These are phyloP conservation scores for Yamadazyma sp. DNA, from an alignment of 805 yeast species.

Conservation along the genomic window DNA sequence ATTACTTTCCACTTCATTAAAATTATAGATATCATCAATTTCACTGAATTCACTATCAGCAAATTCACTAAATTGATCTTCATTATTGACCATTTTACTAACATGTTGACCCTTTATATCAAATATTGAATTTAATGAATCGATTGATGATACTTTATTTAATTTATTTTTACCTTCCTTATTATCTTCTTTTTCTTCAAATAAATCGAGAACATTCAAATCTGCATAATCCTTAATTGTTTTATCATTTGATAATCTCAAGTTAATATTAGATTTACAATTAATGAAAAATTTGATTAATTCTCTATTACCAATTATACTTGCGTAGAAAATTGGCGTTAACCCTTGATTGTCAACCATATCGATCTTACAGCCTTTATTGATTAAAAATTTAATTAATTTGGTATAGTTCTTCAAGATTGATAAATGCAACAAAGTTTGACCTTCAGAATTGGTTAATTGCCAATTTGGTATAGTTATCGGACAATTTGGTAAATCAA, in stretches of 20 bases:
- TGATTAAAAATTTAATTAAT: slow-evolving; percentile 61
- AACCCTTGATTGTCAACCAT: slow-evolving; percentile 74
- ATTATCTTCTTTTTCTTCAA: slow-evolving; percentile 17
- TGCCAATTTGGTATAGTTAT: slow-evolving; percentile 71
- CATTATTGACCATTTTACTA: slow-evolving; percentile 34
- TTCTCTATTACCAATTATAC: slow-evolving; percentile 68
- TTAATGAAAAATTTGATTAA: slow-evolving; percentile 59
- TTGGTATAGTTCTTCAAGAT: slow-evolving; percentile 67
- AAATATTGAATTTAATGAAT: slow-evolving; percentile 39
- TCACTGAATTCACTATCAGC: slow-evolving; percentile 26
- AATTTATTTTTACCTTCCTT: slow-evolving; percentile 13
- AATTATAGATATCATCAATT: slow-evolving; percentile 15
- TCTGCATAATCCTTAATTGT: slow-evolving; percentile 42
- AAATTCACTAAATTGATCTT: slow-evolving; percentile 28
- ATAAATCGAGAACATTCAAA: slow-evolving; percentile 42
- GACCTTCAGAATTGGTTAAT: slow-evolving; percentile 78
- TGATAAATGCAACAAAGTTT: slow-evolving; percentile 84
- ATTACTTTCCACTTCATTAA: slow-evolving; percentile 13
- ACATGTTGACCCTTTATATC: slow-evolving; percentile 38
- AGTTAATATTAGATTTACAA: slow-evolving; percentile 58
- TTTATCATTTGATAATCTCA: slow-evolving; percentile 50
- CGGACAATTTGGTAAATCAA: slow-evolving; percentile 65
- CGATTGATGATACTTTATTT: slow-evolving; percentile 32
- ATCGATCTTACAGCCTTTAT: slow-evolving; percentile 66
- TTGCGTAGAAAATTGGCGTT: slow-evolving; percentile 87